These are phyloP conservation scores for Penicillium thymicola DNA, from an alignment of 2,329 filamentous ascomycete species.

Conservation along the genomic window DNA sequence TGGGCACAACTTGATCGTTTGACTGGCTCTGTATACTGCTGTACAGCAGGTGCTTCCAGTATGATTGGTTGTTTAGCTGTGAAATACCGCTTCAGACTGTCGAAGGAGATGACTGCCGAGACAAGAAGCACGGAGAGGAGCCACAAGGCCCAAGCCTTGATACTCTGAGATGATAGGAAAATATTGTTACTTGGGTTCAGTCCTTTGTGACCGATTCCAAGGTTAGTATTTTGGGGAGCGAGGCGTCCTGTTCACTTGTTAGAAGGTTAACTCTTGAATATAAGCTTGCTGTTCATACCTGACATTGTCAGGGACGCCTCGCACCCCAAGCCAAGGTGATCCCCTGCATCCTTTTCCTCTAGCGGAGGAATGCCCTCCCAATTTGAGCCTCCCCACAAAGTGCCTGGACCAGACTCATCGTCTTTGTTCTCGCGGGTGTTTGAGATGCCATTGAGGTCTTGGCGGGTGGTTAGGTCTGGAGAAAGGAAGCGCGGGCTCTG, in stretches of 20 bases:
- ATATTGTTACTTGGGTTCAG: not conserved
- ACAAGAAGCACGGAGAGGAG: conserved; percentile 26
- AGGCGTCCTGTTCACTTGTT: conserved; percentile 20
- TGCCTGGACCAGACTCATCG: not conserved
- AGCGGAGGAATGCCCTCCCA: not conserved
- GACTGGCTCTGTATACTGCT: not conserved
- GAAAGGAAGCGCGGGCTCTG: conserved; percentile 53
- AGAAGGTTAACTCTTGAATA: not conserved
- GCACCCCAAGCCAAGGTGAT: not conserved
- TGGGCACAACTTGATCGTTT: conserved; percentile 27
- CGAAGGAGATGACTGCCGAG: conserved; percentile 23
- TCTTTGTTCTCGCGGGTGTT: conserved; percentile 47
- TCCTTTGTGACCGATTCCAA: conserved; percentile 1
- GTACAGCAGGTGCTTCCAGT: not conserved
- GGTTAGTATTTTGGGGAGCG: conserved; percentile 10
- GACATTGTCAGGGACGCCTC: conserved; percentile 31
- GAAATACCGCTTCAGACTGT: conserved; percentile 12
- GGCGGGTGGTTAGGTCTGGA: conserved; percentile 50
- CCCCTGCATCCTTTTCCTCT: conserved; percentile 6
- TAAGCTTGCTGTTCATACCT: conserved; percentile 18
- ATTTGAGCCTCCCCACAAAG: conserved; percentile 3
- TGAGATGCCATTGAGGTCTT: conserved; percentile 56
- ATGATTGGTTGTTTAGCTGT: not conserved
- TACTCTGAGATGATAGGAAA: conserved; percentile 10
- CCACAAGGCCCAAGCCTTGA: conserved; percentile 25